Evolutionary conservation across 2,329 filamentous ascomycete genomes (phyloP), one percentile per base, ranked within the genome.

Genomic region (Metarhizium robertsii): DNA sequence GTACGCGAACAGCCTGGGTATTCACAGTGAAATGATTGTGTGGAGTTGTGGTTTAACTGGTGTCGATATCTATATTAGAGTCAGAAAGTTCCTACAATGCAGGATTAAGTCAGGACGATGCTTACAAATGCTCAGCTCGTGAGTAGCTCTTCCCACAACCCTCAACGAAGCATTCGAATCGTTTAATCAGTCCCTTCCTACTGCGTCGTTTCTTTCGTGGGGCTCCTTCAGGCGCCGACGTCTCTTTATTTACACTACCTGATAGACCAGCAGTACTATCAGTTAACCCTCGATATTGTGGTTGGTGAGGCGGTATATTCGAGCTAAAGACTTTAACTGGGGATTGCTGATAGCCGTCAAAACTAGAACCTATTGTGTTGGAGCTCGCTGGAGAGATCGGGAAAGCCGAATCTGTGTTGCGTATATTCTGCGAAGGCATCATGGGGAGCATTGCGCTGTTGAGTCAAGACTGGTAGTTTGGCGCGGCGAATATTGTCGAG

Each of bases 101-200:
- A 32, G 20, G 72, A 76, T 30, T 16, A 34, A 16, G 11, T 52
- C 47, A 16, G 2, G 29, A 50, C 18, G 6, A 29, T 38, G 32
- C 79, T 79, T 82, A 96, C 75, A 99, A 77, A 75, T 99, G 94
- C 73, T 97, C 94, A 8, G 94, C 92, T 67, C 94, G 83, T 30
- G 92, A 96, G 70, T 99, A 99, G 68, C 87, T 95, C 77, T 96
- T 99, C 45, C 90, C 92, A 65, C 94, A 99, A 43, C 87, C 90
- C 61, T 89, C 85, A 57, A 90, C 84, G 5, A 87, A 86, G 67
- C 94, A 99, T 65, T 88, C 86, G 60, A 91, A 92, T 65, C 85
- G 84, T 73, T 91, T 92, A 69, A 91, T 88, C 45, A 90, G 73
- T 3, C 86, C 87, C 69, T 91, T 91, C 60, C 88, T 82, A 71